Evolutionary conservation across 164 flowering plant species (phyloP).

Genomic region (Macadamia integrifolia): DNA sequence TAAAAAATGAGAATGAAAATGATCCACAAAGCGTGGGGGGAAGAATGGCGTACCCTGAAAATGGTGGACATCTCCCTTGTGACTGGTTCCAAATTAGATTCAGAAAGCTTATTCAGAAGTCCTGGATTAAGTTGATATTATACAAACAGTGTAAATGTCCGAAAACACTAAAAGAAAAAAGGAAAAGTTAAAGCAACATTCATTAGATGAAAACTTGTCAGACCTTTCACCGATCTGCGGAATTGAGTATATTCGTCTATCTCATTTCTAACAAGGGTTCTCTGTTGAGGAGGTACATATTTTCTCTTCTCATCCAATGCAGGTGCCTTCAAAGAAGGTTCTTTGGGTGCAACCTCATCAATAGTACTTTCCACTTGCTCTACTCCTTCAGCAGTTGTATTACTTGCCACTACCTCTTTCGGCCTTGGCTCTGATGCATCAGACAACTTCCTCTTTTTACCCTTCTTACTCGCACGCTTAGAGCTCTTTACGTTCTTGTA

Average conservation of each 20-base stretch:
- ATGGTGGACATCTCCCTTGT: conserved; percentile 64
- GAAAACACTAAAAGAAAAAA: background rate
- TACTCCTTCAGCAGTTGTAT: conserved; percentile 2
- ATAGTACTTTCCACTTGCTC: conserved; percentile 8
- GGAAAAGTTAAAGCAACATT: background rate
- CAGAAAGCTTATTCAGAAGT: conserved; percentile 80
- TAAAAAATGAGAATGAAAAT: background rate
- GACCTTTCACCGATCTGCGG: conserved; percentile 74
- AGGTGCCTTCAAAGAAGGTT: conserved; percentile 15
- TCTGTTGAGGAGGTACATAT: conserved; percentile 78
- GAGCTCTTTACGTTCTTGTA: conserved; percentile 5
- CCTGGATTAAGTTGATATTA: conserved; percentile 38
- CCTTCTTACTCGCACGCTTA: conserved; percentile 24
- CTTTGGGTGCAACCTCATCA: conserved; percentile 19
- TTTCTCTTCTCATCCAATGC: conserved; percentile 20
- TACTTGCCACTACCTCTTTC: conserved; percentile 12
- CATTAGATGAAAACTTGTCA: background rate
- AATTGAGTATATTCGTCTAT: conserved; percentile 55
- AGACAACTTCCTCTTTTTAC: conserved; percentile 23
- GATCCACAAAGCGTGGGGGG: background rate
- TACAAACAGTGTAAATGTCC: background rate
- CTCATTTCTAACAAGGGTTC: conserved; percentile 43
- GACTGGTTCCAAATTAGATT: conserved; percentile 76
- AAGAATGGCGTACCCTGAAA: conserved; percentile 35
- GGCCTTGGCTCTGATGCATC: conserved; percentile 12